Evolutionary conservation across 169 alveolate genomes (phyloP), one percentile per base, ranked within the genome.

Genomic region (Plasmodium blacklocki): DNA sequence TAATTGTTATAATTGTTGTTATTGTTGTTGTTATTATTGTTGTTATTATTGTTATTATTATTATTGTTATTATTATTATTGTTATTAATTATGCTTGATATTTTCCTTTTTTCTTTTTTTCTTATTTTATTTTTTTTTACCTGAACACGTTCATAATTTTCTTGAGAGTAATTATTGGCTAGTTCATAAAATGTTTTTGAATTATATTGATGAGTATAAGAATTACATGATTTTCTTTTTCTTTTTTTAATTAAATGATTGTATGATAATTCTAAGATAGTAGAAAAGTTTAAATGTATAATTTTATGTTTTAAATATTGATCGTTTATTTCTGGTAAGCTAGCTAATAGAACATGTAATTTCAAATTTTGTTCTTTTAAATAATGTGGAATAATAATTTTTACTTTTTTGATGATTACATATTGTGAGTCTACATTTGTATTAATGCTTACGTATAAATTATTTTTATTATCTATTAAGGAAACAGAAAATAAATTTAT

Each of bases 261-360:
- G 58, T 80, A 80, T 3, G 90, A 67, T 14, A 67, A 18, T 54
- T 80, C 62, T 39, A 67, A 54, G 15, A 80, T 54, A 14, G 85
- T 43, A 0, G 90, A 74, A 68, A 52, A 80, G 26, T 56, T 80
- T 45, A 80, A 45, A 11, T 67, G 52, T 0, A 29, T 56, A 15
- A 54, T 56, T 45, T 54, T 26, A 68, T 62, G 32, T 47, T 60
- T 12, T 9, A 67, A 43, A 39, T 67, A 66, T 9, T 14, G 23
- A 49, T 67, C 85, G 15, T 43, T 68, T 59, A 80, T 47, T 52
- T 80, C 90, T 4, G 90, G 90, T 32, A 80, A 19, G 21, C 74
- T 80, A 14, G 70, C 90, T 18, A 80, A 67, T 29, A 80, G n/a
- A 47, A 59, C 15, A 18, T 56, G 66, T 15, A 67, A 26, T 45